Evolutionary conservation across 2,329 filamentous ascomycete genomes (phyloP), one percentile per base, ranked within the genome.

Genomic region (Alternaria sp.): DNA sequence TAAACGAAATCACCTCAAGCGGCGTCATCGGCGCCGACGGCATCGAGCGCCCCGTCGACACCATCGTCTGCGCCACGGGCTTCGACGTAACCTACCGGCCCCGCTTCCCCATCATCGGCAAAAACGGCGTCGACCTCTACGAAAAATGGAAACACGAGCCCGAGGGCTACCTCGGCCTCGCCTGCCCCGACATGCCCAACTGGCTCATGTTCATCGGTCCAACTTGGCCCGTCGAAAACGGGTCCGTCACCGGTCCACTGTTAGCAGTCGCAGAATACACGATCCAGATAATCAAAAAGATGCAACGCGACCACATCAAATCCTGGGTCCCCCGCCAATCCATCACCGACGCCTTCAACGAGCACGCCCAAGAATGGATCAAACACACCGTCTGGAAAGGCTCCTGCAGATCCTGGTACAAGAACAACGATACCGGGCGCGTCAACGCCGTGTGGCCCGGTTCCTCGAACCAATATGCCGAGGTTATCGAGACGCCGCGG

Each of bases 321-420:
- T 78, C 74, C 56, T 82, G 77, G 78, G 75, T 77, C 4, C 80
- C 82, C 0, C 73, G 74, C 13, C 80, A 82, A 60, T 77, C 79
- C 15, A 77, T 82, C 40, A 82, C 81, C 0, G 80, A 83, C 36
- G 43, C 59, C 6, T 84, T 83, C 74, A 83, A 83, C 61, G 76
- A 77, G 23, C 81, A 84, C 57, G 76, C 78, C 4, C 78, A 84
- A 67, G 81, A 83, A 60, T 85, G 81, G 81, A 78, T 84, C 67
- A 84, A 82, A 68, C 80, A 84, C 61, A 85, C 83, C 0, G 83
- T 85, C 8, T 85, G 82, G 82, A 83, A 81, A 59, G 78, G 81
- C 23, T 75, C 80, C 6, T 84, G 83, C 59, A 77, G 82, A 46
- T 69, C 70, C 1, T 84, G 82, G 81, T 84, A 84, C 72, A 82